Evolutionary conservation across 1,139 yeast genomes (phyloP).

Genomic region (Suhomyces wounanorum): DNA sequence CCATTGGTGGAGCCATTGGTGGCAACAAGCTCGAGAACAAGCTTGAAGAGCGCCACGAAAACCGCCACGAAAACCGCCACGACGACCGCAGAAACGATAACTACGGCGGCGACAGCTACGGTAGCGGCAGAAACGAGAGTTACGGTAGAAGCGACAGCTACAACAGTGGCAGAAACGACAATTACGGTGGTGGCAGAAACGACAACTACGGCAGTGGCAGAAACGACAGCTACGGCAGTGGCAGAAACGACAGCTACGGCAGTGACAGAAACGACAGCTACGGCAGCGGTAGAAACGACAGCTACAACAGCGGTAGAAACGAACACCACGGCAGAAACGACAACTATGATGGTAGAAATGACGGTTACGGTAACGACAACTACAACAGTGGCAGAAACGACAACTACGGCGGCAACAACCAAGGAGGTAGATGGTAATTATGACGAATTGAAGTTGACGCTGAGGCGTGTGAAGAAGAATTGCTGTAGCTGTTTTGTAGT

Average conservation of each 20-base stretch:
- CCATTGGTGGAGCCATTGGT: constrained; percentile 59
- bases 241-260: constrained; percentile 12
- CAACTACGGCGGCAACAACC: constrained; percentile 12
- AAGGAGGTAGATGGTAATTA: constrained; percentile 10
- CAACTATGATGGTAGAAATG: constrained; percentile 10
- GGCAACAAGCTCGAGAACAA: constrained; percentile 56
- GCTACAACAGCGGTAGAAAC: constrained; percentile 15
- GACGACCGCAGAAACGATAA: constrained; percentile 13
- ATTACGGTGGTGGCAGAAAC: constrained; percentile 17
- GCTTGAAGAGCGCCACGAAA: constrained; percentile 21
- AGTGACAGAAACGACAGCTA: constrained; percentile 12
- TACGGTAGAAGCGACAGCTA: constrained; percentile 14
- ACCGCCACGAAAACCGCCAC: constrained; percentile 17
- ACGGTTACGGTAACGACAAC: constrained; percentile 13
- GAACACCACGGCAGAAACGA: constrained; percentile 6
- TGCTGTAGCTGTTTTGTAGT: too few relatives aligned
- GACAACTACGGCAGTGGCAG: constrained; percentile 16
- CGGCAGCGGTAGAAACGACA: constrained; percentile 16
- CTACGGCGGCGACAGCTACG: constrained; percentile 14
- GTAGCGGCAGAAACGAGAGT: constrained; percentile 14
- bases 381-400: constrained; percentile 15
- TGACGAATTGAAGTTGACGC: constrained; percentile 2
- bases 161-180: constrained; percentile 13
- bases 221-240: constrained; percentile 10
- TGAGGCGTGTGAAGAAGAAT: too few relatives aligned